A percentile compares a stretch with the other conserved stretches of the same genome.
Conservation (phyloP, 2,329 filamentous ascomycete genomes). For the Fusarium albidum region DNA sequence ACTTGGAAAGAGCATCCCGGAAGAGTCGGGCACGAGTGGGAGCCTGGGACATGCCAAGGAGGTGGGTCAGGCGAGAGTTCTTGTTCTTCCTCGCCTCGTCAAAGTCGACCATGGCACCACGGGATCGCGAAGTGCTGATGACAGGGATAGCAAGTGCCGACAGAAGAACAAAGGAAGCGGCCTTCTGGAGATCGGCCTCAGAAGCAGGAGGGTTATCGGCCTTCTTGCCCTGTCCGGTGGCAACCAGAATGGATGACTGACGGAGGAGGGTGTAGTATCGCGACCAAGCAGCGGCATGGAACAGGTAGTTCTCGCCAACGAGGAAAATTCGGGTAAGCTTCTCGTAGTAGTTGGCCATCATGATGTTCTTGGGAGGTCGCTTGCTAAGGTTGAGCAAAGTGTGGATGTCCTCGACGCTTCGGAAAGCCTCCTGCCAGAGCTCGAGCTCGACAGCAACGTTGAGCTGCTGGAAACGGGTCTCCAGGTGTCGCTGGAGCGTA, state of each 20-base stretch:
- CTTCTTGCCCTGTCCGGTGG: constrained; percentile 88
- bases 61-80: constrained; percentile 95
- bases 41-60: constrained; percentile 89
- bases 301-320: constrained; percentile 98
- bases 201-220: constrained; percentile 90
- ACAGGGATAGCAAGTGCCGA: constrained; percentile 98
- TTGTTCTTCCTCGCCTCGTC: constrained; percentile 99
- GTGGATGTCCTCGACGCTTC: constrained; percentile 98
- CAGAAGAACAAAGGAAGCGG: constrained; percentile 93
- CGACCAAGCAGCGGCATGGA: constrained; percentile 98
- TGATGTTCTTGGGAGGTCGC: constrained; percentile 96
- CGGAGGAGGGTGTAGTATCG: constrained; percentile 97
- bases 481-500: constrained; percentile 94
- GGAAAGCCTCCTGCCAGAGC: constrained; percentile 99
- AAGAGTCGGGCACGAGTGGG: constrained; percentile 91
- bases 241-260: constrained; percentile 84
- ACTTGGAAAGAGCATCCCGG: constrained; percentile 95
- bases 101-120: constrained; percentile 94
- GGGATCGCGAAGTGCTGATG: constrained; percentile 97
- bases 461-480: constrained; percentile 97
- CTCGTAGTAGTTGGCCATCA: constrained; percentile 99
- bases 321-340: constrained; percentile 98
- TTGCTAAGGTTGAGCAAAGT: constrained; percentile 97
- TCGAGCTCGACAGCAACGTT: constrained; percentile 98
- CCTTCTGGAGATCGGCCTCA: constrained; percentile 91